A percentile compares a stretch with the other conserved stretches of the same genome.
Conservation (phyloP, 768 basidiomycete genomes). For the Megacollybia marginata region DNA sequence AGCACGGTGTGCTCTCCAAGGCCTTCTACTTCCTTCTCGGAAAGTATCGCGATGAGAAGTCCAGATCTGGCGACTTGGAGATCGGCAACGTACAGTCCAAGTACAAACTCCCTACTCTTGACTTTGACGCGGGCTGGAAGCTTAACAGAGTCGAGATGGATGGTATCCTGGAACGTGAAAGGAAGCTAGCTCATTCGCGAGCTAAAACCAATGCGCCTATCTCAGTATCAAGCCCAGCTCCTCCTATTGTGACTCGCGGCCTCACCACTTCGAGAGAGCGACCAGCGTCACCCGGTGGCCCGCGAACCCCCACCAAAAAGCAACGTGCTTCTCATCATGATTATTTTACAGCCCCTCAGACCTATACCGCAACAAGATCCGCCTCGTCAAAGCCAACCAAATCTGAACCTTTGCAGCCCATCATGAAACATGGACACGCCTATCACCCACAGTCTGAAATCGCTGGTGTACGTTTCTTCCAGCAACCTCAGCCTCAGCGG, state of each 20-base stretch:
- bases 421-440: slow-evolving; percentile 31
- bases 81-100: slow-evolving; percentile 26
- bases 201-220: neutral
- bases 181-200: slow-evolving; percentile 7
- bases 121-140: slow-evolving; percentile 33
- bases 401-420: slow-evolving; percentile 19
- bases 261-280: slow-evolving; percentile 20
- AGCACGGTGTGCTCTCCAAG: slow-evolving; percentile 70
- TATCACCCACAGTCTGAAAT: slow-evolving; percentile 10
- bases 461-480: neutral
- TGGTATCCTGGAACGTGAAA: slow-evolving; percentile 22
- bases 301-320: slow-evolving; percentile 23
- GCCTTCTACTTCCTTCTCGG: slow-evolving; percentile 83
- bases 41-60: slow-evolving; percentile 61
- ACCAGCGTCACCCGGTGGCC: slow-evolving; percentile 44
- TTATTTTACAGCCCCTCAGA: neutral
- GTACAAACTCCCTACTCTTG: slow-evolving; percentile 18
- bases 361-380: neutral
- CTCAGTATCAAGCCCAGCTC: slow-evolving; percentile 7
- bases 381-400: neutral
- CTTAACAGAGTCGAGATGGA: slow-evolving; percentile 14
- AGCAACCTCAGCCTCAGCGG: neutral
- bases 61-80: slow-evolving; percentile 35
- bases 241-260: slow-evolving; percentile 9
- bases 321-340: neutral